Evolutionary conservation across 306 rosid species (phyloP).

Genomic region (Pyrus bretschneideri): DNA sequence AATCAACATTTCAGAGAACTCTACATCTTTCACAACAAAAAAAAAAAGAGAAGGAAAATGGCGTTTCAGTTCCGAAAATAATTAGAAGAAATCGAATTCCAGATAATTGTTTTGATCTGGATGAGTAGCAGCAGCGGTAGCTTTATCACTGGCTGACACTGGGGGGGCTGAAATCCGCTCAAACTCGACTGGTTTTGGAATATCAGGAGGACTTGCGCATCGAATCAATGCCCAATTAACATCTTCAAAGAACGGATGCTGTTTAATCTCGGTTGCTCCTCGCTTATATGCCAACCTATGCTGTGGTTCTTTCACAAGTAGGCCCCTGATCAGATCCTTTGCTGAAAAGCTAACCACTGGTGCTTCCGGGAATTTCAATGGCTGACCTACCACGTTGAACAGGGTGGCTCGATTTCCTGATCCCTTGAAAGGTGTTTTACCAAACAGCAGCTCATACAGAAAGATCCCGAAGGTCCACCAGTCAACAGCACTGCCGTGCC

Average conservation of each 20-base stretch:
- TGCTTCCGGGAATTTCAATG: slow-evolving; percentile 39
- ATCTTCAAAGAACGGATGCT: slow-evolving; percentile 49
- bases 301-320: slow-evolving; percentile 49
- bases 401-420: slow-evolving; percentile 50
- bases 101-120: slow-evolving; percentile 42
- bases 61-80: slow-evolving; percentile 18
- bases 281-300: slow-evolving; percentile 44
- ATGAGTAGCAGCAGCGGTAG: slow-evolving; percentile 17
- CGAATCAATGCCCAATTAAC: slow-evolving; percentile 50
- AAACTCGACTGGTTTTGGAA: slow-evolving; percentile 41
- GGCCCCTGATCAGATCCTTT: slow-evolving; percentile 40
- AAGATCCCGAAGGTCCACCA: slow-evolving; percentile 62
- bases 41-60: slow-evolving; percentile 1
- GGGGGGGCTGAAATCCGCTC: slow-evolving; percentile 31
- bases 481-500: slow-evolving; percentile 56
- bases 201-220: slow-evolving; percentile 53
- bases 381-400: slow-evolving; percentile 49
- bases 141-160: slow-evolving; percentile 22
- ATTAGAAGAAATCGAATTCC: slow-evolving; percentile 51
- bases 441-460: slow-evolving; percentile 48
- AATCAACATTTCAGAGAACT: slow-evolving; percentile 19
- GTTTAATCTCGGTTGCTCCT: slow-evolving; percentile 52
- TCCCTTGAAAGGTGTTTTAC: slow-evolving; percentile 56
- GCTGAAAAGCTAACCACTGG: slow-evolving; percentile 43
- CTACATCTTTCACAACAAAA: slow-evolving; percentile 31